These are phyloP conservation scores for Heterococcus sp. DNA, from an alignment of 108 stramenopile species.

Conservation along the genomic window DNA sequence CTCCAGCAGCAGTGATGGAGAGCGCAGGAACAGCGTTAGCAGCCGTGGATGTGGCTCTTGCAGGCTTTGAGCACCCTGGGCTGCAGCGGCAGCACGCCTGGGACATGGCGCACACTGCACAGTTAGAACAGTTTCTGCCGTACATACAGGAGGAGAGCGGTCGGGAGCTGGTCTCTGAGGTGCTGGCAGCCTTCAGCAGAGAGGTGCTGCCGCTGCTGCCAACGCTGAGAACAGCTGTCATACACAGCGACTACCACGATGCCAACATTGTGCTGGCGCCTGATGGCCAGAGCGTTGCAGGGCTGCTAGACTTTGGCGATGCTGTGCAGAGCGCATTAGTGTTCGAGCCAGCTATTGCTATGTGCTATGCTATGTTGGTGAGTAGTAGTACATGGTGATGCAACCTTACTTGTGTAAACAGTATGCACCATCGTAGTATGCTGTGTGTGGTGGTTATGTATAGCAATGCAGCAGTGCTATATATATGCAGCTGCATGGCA, in stretches of 20 bases:
- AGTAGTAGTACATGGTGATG: too few species aligned
- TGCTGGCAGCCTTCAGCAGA: constrained; percentile 10
- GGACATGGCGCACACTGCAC: constrained; percentile 23
- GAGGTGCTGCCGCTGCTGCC: constrained; percentile 13
- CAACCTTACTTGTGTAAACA: too few species aligned
- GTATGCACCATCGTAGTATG: too few species aligned
- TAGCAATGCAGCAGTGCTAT: too few species aligned
- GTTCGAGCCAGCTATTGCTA: constrained; percentile 52
- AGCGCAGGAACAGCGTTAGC: constrained; percentile 7
- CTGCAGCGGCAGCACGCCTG: constrained; percentile 12
- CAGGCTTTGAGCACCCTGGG: constrained; percentile 5
- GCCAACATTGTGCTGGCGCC: constrained; percentile 49
- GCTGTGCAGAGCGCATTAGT: constrained; percentile 45
- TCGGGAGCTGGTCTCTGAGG: constrained; percentile 5
- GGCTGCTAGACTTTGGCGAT: constrained; percentile 55
- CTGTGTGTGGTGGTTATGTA: too few species aligned
- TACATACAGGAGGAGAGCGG: constrained; percentile 4
- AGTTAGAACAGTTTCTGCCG: constrained; percentile 5
- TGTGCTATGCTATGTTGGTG: constrained; percentile 54
- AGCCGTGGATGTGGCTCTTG: not conserved
- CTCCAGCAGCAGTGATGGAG: constrained; percentile 5
- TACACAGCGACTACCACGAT: constrained; percentile 52
- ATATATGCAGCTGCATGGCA: too few species aligned
- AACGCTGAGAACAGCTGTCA: constrained; percentile 7
- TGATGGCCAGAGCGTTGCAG: constrained; percentile 15